Evolutionary conservation across 257 asterid species (phyloP), one percentile per base, ranked within the genome.

Genomic region (Primulina tabacum): DNA sequence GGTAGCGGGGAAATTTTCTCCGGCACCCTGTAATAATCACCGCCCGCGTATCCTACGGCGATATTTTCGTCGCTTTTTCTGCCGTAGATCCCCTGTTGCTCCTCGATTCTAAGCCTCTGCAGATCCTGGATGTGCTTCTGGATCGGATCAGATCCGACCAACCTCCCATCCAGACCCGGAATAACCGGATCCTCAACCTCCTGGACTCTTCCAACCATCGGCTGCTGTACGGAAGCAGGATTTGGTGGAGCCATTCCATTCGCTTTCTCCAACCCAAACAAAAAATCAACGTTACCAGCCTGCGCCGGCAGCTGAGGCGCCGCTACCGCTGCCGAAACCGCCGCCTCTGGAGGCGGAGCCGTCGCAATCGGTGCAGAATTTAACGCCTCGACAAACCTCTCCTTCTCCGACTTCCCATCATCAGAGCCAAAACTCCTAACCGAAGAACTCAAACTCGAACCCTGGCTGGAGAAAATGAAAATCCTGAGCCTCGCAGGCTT

Each of bases 41-140:
- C 83, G 18, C 81, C 92, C 21, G 79, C 34, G 65, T 55, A 82
- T 2, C 80, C 88, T 26, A 85, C 83, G 55, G 78, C 3, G 59
- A 84, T 67, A 70, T 77, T 85, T 18, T 89, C 96, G 17, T 90
- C 97, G 60, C 82, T 84, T 72, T 81, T 84, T 77, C 90, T 75
- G 24, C 78, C 68, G 37, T 88, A 84, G 69, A 76, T 10, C 21
- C 78, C 84, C 43, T 90, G 93, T 40, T 92, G 93, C 74, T 90
- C 96, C 80, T 87, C 97, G 2, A 93, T 73, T 70, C 88, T 81
- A 69, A 93, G 81, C 80, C 94, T 85, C 85, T 90, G 93, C 59
- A 93, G 84, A 84, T 93, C 97, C 76, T 86, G 95, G 65, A 93
- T 93, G 76, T 93, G 98, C 74, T 93, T 90, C 84, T 90, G 97